Base-by-base conservation (phyloP, 169 alveolate genomes). In the Cryptosporidium parvum region DNA sequence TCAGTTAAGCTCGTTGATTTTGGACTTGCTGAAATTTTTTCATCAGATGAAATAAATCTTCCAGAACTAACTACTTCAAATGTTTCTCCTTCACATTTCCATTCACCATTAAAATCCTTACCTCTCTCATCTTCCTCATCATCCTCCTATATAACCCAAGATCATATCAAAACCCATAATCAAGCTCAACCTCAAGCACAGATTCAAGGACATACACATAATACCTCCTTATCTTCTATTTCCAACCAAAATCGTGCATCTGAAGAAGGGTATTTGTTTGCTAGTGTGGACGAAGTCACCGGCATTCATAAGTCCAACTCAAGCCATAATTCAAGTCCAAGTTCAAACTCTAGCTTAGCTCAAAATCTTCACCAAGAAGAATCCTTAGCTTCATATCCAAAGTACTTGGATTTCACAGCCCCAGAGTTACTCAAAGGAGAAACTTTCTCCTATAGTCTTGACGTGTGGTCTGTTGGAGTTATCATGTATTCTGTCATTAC, bases 1-100 rank as follows among this genome's bases (percentile, higher is more conserved):
- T 59, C 92, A 73, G 75, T 95, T 31, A 95, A 95, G 72, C 85
- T 95, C 23, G 94, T 94, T 58, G 97, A 95, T 62, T 95, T 95
- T 89, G 97, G 97, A 3, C 75, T 95, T 8, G 95, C 96, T n/a
- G 93, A 84, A n/a, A 75, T 89, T 23, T 85, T 73, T 45, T 37
- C 52, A 10, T 53, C 53, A 2, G 56, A 59, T 12, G 31, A 39
- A 35, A 18, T 26, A 3, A 10, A 8, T 26, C 35, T 23, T 26
- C n/a, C 69, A 5, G 73, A 67, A n/a, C 52, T 29, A 14, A 8
- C 31, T n/a, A 26, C 31, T 18, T 62, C 71, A n/a, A 53, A 48
- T 6, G 8, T 21, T 9, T 3, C 48, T 42, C 16, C 48, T 42
- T 42, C 48, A 42, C 14, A 42, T 9, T 42, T 42, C 0, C 1